These are phyloP conservation scores for Vicia faba DNA, from an alignment of 306 rosid species.

Conservation along the genomic window DNA sequence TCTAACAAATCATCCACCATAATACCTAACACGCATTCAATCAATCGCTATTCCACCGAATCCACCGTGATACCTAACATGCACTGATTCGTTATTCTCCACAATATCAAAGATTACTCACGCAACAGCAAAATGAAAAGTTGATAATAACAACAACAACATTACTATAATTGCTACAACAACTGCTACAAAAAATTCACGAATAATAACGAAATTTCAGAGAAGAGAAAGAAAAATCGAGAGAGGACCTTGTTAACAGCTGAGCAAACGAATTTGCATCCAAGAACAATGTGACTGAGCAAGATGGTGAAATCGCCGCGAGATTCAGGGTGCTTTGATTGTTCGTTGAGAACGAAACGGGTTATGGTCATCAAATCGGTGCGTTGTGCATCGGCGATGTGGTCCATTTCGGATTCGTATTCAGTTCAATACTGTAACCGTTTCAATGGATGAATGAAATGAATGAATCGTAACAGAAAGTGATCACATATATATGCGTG, in stretches of 20 bases:
- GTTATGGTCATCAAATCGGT: slow-evolving; percentile 98
- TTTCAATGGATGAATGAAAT: not conserved
- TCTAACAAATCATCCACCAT: no score
- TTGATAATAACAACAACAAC: not conserved
- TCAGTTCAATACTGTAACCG: no score
- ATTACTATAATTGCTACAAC: not conserved
- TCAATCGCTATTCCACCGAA: no score
- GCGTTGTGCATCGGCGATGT: slow-evolving; percentile 79
- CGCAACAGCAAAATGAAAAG: not conserved
- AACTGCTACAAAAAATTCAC: no score
- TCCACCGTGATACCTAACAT: no score
- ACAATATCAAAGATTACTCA: not conserved
- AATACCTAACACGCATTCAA: no score
- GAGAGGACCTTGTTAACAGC: slow-evolving; percentile 75
- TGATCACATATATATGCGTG: not conserved
- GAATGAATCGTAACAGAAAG: not conserved
- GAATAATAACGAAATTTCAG: not conserved
- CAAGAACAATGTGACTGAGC: slow-evolving; percentile 95
- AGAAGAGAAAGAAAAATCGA: not conserved
- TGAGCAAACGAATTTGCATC: slow-evolving; percentile 94
- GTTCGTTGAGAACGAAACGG: slow-evolving; percentile 86
- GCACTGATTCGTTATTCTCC: not conserved
- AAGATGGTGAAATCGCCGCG: slow-evolving; percentile 95
- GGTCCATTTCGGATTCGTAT: slow-evolving; percentile 51
- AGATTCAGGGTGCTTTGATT: slow-evolving; percentile 77